Evolutionary conservation across 164 flowering plant species (phyloP), one percentile per base, ranked within the genome.

Genomic region (Magnolia officinalis): DNA sequence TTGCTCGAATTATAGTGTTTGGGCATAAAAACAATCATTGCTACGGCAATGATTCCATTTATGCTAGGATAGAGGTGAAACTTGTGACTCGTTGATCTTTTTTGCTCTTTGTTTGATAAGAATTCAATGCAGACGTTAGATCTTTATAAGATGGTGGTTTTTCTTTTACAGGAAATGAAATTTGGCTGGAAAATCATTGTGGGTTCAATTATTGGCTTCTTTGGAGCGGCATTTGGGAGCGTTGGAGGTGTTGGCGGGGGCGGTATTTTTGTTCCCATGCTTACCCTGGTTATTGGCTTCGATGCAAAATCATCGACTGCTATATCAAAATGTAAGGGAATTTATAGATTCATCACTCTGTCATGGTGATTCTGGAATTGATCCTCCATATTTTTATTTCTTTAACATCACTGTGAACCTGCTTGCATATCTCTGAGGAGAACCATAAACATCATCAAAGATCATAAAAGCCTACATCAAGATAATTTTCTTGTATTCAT

Each of bases 221-320:
- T 82, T 71, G 99, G 98, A 85, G 99, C 98, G 10, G 97, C 99
- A n/a, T 96, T 92, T 86, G 99, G 99, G 67, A 96, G 99, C 85
- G 98, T 96, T 2, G 99, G 99, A 73, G 99, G 99, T 13, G 98
- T 96, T 75, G 98, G 99, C 59, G 98, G 99, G 8, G 99, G 99
- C 20, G 99, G 99, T 20, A 96, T 96, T 78, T 96, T 91, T 64
- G 98, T 96, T 81, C 98, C 99, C 18, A 93, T 94, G 98, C 96
- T 96, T 75, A 87, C 84, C 74, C 83, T 96, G 19, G 86, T 94
- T 50, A 80, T 96, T 78, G 99, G 99, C 23, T 96, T 94, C 72
- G 98, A 96, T 86, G 79, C 97, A 0, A 96, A 96, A 81, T 94
- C 99, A 1, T 84, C 98, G 0, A 96, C 99, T 8, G 99, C 99